Evolutionary conservation across 179 eudicot genomes (phyloP).

Genomic region (Camellia oleifera): DNA sequence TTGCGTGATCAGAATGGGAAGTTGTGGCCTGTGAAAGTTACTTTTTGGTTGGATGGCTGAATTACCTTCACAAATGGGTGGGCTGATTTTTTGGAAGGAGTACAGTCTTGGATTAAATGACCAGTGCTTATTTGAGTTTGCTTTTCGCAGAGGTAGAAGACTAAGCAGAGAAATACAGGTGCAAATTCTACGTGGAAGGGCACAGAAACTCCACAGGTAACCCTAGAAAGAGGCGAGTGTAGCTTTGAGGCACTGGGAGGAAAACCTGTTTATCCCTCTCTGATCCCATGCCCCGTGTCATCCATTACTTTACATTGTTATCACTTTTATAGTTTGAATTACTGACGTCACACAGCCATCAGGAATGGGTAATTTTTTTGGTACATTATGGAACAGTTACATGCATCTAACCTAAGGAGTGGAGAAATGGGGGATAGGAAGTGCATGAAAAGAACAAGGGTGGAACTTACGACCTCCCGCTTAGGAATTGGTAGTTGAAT

Average conservation of each 20-base stretch:
- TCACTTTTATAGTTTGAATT: too few relatives aligned
- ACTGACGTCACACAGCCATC: too few relatives aligned
- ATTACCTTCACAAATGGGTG: not conserved
- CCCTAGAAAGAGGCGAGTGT: not conserved
- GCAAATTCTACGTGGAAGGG: not conserved
- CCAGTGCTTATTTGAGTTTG: constrained; percentile 12
- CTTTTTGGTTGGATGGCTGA: constrained; percentile 1
- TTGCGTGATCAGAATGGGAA: constrained; percentile 4
- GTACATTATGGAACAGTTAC: too few relatives aligned
- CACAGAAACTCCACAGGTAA: not conserved
- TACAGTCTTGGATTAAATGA: not conserved
- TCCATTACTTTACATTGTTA: too few relatives aligned
- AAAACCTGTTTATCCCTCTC: too few relatives aligned
- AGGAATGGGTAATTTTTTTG: too few relatives aligned
- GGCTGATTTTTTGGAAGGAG: constrained; percentile 9
- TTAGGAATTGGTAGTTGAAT: not conserved
- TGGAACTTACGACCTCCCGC: not conserved
- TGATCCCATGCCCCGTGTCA: too few relatives aligned
- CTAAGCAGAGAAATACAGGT: constrained; percentile 15
- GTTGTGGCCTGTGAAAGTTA: constrained; percentile 7
- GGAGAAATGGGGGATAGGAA: too few relatives aligned
- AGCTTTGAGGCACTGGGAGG: too few relatives aligned
- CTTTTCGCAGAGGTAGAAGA: not conserved
- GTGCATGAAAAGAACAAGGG: too few relatives aligned
- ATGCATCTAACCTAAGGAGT: too few relatives aligned